These are phyloP conservation scores for Starmerella etchellsii DNA, from an alignment of 805 yeast genomes.

Conservation along the genomic window DNA sequence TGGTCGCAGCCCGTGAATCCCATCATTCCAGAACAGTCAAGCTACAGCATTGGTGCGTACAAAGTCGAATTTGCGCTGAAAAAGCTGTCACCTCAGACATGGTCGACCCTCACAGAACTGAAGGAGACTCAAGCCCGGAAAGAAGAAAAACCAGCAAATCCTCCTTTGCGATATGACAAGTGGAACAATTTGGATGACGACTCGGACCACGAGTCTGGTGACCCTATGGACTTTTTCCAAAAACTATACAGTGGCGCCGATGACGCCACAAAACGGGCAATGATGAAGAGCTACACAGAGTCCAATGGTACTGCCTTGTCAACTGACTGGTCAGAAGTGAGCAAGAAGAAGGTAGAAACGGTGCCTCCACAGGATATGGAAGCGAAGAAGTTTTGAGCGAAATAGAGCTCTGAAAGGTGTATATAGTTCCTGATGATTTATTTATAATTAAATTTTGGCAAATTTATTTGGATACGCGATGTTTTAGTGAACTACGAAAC, in stretches of 20 bases:
- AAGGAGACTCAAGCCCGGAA: not conserved
- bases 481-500: too few species aligned
- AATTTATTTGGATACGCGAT: too few species aligned
- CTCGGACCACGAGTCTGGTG: conserved; percentile 35
- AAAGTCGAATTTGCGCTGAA: conserved; percentile 58
- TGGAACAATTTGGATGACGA: conserved; percentile 43
- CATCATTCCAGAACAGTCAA: conserved; percentile 37
- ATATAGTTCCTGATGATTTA: too few species aligned
- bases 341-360: conserved; percentile 47
- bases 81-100: conserved; percentile 30
- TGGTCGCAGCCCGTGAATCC: conserved; percentile 43
- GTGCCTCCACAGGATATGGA: conserved; percentile 67
- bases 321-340: conserved; percentile 87
- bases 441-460: too few species aligned
- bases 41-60: conserved; percentile 46
- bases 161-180: conserved; percentile 44
- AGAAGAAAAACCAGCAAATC: not conserved
- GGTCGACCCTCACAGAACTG: conserved; percentile 3
- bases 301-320: conserved; percentile 88
- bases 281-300: conserved; percentile 93
- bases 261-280: conserved; percentile 79
- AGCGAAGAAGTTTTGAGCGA: conserved; percentile 33
- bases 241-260: conserved; percentile 65
- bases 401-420: too few species aligned
- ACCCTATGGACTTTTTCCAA: conserved; percentile 52